These are phyloP conservation scores for Lactarius sanguifluus DNA, from an alignment of 768 basidiomycete genomes.

Conservation along the genomic window DNA sequence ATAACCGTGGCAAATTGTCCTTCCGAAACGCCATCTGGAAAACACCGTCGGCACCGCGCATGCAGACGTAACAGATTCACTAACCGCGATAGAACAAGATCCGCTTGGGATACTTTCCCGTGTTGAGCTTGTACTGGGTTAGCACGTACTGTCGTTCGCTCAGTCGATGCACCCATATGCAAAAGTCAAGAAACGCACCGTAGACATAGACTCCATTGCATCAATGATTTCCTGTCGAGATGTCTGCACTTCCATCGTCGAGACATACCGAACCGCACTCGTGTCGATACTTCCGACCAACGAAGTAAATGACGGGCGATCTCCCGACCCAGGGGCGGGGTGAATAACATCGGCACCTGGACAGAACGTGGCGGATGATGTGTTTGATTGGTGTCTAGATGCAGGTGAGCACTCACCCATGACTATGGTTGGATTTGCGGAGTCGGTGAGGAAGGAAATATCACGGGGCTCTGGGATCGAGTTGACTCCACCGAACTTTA, in stretches of 20 bases:
- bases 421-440: slow-evolving; percentile 72
- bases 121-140: slow-evolving; percentile 51
- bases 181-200: slow-evolving; percentile 39
- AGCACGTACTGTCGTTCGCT: slow-evolving; percentile 48
- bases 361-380: not conserved
- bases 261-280: slow-evolving; percentile 67
- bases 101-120: slow-evolving; percentile 65
- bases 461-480: slow-evolving; percentile 69
- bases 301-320: slow-evolving; percentile 77
- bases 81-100: slow-evolving; percentile 76
- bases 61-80: slow-evolving; percentile 18
- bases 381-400: not conserved
- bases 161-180: slow-evolving; percentile 2
- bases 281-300: slow-evolving; percentile 80
- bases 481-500: slow-evolving; percentile 84
- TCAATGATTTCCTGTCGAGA: slow-evolving; percentile 77
- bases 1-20: slow-evolving; percentile 52
- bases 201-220: slow-evolving; percentile 64
- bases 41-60: not conserved
- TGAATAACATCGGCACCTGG: slow-evolving; percentile 82
- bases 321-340: slow-evolving; percentile 76
- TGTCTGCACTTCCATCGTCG: slow-evolving; percentile 61
- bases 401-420: slow-evolving; percentile 52
- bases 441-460: slow-evolving; percentile 64
- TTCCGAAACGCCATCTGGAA: slow-evolving; percentile 53